Evolutionary conservation across 2,329 filamentous ascomycete species (phyloP).

Genomic region (Penicillium sp.): DNA sequence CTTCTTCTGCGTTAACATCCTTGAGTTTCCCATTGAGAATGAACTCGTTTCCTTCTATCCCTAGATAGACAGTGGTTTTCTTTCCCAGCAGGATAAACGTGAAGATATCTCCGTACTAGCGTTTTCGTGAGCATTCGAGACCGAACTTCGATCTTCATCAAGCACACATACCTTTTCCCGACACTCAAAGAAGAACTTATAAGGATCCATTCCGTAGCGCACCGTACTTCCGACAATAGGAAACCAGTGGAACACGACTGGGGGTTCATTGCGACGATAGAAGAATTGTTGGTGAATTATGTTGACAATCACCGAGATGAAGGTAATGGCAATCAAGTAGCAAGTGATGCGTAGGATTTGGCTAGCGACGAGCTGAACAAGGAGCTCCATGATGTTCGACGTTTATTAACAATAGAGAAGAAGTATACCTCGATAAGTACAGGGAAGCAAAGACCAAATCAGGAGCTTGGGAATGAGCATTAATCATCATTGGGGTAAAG

Average conservation of each 20-base stretch:
- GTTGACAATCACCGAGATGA: slow-evolving; percentile 67
- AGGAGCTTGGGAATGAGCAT: slow-evolving; percentile 13
- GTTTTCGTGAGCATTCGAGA: not conserved
- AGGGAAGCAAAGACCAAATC: slow-evolving; percentile 17
- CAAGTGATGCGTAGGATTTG: slow-evolving; percentile 15
- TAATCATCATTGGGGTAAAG: slow-evolving; percentile 18
- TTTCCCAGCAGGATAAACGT: slow-evolving; percentile 86
- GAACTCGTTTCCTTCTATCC: slow-evolving; percentile 83
- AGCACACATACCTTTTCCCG: slow-evolving; percentile 64
- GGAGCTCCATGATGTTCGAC: slow-evolving; percentile 13
- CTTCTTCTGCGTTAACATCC: slow-evolving; percentile 87
- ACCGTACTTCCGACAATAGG: slow-evolving; percentile 54
- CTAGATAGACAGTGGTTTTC: slow-evolving; percentile 84
- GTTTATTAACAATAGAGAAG: not conserved
- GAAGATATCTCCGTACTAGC: slow-evolving; percentile 84
- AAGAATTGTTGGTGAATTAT: slow-evolving; percentile 73
- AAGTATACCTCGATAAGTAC: not conserved
- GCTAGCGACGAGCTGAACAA: slow-evolving; percentile 11
- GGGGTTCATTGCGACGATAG: slow-evolving; percentile 74
- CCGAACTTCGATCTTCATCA: not conserved
- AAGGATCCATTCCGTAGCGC: slow-evolving; percentile 59
- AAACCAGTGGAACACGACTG: slow-evolving; percentile 78
- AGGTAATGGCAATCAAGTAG: slow-evolving; percentile 43
- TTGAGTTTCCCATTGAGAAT: slow-evolving; percentile 89
- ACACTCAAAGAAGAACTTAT: slow-evolving; percentile 74